Conservation (phyloP, 2,329 filamentous ascomycete genomes). For the Cadophora gregata region DNA sequence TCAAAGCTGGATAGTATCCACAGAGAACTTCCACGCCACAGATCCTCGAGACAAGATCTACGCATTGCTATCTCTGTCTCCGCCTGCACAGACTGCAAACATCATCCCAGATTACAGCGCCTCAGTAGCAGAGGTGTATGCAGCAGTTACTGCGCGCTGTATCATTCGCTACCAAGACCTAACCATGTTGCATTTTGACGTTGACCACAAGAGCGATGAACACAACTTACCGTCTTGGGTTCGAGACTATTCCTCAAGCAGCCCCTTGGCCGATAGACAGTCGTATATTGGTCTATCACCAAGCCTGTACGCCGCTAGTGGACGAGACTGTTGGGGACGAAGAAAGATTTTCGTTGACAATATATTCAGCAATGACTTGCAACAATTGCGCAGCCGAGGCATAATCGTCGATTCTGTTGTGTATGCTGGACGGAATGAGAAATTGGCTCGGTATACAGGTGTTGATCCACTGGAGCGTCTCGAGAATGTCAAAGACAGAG, state of each 20-base stretch:
- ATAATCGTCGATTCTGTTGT: not conserved
- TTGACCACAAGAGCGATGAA: constrained; percentile 1
- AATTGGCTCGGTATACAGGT: not conserved
- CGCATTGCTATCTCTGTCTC: constrained; percentile 1
- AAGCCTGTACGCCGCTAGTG: constrained; percentile 1
- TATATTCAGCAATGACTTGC: not conserved
- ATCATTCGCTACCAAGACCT: constrained; percentile 6
- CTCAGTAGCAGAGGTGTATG: not conserved
- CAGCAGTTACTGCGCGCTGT: not conserved
- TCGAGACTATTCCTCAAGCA: not conserved
- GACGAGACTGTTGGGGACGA: constrained; percentile 1
- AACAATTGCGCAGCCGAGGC: not conserved
- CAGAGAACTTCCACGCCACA: not conserved
- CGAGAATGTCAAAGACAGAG: constrained; percentile 12
- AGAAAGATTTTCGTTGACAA: not conserved
- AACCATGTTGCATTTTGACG: constrained; percentile 6
- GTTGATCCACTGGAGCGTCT: not conserved
- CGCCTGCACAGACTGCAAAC: not conserved
- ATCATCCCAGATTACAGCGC: not conserved
- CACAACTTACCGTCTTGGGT: constrained; percentile 4
- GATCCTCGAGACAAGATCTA: constrained; percentile 15
- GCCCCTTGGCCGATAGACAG: not conserved
- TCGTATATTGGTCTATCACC: not conserved
- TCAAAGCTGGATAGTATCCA: constrained; percentile 4
- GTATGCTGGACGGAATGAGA: constrained; percentile 7